Conservation (phyloP, 352 stramenopile species). For the Phytopythium montanum region DNA sequence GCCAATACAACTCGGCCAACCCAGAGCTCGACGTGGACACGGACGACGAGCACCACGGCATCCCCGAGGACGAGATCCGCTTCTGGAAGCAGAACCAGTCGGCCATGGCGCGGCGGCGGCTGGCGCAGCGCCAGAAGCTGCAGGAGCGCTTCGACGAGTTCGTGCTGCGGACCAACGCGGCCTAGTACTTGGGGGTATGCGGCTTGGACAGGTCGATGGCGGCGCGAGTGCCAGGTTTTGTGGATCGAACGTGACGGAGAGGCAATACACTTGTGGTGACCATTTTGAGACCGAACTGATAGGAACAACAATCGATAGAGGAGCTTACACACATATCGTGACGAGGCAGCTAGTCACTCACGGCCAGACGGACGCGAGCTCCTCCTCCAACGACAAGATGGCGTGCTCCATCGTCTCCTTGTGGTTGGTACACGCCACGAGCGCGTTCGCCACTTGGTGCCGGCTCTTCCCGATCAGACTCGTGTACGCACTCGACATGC, state of each 20-base stretch:
- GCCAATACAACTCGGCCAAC: slow-evolving; percentile 53
- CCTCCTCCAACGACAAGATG: slow-evolving; percentile 55
- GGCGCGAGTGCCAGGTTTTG: neutral
- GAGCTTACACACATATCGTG: neutral
- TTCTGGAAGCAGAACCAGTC: slow-evolving; percentile 86
- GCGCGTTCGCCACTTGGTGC: slow-evolving; percentile 51
- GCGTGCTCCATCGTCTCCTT: slow-evolving; percentile 58
- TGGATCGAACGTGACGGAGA: neutral
- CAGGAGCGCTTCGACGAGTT: slow-evolving; percentile 86
- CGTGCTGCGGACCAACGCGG: slow-evolving; percentile 62
- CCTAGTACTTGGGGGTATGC: neutral
- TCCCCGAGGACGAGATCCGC: slow-evolving; percentile 81
- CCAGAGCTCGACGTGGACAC: slow-evolving; percentile 70
- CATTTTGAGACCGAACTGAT: neutral
- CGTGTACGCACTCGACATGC: slow-evolving; percentile 52
- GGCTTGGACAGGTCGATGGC: neutral
- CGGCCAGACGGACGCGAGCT: slow-evolving; percentile 46
- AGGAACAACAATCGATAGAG: neutral
- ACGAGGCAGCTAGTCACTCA: slow-evolving; percentile 15
- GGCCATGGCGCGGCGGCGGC: slow-evolving; percentile 65
- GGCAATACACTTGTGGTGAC: neutral
- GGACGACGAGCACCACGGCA: slow-evolving; percentile 76
- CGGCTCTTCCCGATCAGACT: slow-evolving; percentile 54
- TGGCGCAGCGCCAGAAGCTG: slow-evolving; percentile 79
- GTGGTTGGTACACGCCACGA: slow-evolving; percentile 62